Evolutionary conservation across 2,329 filamentous ascomycete genomes (phyloP).

Genomic region (Alternaria incomplexa): DNA sequence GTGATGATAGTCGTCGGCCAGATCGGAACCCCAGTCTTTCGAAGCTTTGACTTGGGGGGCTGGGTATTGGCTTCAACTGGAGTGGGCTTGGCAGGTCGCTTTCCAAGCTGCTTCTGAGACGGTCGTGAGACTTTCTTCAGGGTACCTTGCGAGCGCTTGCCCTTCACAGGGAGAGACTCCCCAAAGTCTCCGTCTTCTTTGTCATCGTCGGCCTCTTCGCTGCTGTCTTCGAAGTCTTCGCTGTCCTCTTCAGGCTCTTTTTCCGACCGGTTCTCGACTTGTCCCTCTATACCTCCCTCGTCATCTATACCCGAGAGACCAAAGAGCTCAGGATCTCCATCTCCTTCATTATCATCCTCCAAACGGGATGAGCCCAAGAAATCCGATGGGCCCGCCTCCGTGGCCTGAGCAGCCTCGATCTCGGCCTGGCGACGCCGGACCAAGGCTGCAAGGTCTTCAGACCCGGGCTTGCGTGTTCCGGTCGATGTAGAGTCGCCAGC

Average conservation of each 20-base stretch:
- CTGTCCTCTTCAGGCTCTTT: neutral
- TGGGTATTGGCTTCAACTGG: neutral
- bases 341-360: neutral
- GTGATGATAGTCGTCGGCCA: neutral
- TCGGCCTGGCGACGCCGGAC: neutral
- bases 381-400: rapidly evolving
- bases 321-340: neutral
- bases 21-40: neutral
- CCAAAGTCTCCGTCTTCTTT: neutral
- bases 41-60: neutral
- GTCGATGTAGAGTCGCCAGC: neutral
- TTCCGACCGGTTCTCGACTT: neutral
- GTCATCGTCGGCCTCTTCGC: neutral
- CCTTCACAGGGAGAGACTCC: neutral
- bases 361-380: rapidly evolving
- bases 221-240: neutral
- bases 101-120: neutral
- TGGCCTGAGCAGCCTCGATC: neutral
- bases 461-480: neutral
- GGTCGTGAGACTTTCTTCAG: neutral
- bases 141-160: neutral
- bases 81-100: neutral
- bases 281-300: neutral
- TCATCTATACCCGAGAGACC: neutral
- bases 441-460: neutral